Evolutionary conservation across 2,329 filamentous ascomycete species (phyloP), one percentile per base, ranked within the genome.

Genomic region (Trichoderma lentiforme): DNA sequence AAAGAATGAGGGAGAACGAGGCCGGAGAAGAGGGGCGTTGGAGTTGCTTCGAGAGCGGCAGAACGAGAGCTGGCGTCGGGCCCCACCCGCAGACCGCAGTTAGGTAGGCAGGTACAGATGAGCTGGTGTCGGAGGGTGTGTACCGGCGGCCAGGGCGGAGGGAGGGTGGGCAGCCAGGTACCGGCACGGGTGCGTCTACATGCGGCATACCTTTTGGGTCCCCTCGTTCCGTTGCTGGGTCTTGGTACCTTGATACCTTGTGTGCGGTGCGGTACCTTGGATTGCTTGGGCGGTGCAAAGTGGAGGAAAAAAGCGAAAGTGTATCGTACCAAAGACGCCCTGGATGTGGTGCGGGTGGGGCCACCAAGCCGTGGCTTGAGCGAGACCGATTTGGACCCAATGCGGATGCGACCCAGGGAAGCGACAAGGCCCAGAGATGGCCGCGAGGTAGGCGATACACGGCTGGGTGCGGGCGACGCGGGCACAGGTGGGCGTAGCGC

Each of bases 361-460:
- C n/a, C 2, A 3, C 1, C 43, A 51, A 51, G 43, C 43, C 43
- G 43, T 51, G 43, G n/a, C 43, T 51, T 51, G 43, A 51, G 43
- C 43, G 43, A 51, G 43, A 51, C 43, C 43, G 43, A 51, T 51
- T 51, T 51, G 43, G 43, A 21, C 26, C 26, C 57, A 53, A 70
- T 70, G 56, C 67, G 56, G 67, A 63, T 53, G 36, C 39, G 43
- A 24, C 67, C 67, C 57, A 62, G 57, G 21, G 67, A 53, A 53
- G 56, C 36, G 53, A 57, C 32, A 58, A 43, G 30, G n/a, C 36
- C 36, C 15, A 39, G 36, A 18, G 9, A 3, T 9, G 57, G 24
- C 8, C 26, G 28, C 6, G 6, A 34, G 18, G 18, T 53, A 36
- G 63, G 11, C 18, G 47, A 30, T 53, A 66, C 57, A 8, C 43